Conservation (phyloP, 1,139 yeast genomes). For the Suhomyces taliae region DNA sequence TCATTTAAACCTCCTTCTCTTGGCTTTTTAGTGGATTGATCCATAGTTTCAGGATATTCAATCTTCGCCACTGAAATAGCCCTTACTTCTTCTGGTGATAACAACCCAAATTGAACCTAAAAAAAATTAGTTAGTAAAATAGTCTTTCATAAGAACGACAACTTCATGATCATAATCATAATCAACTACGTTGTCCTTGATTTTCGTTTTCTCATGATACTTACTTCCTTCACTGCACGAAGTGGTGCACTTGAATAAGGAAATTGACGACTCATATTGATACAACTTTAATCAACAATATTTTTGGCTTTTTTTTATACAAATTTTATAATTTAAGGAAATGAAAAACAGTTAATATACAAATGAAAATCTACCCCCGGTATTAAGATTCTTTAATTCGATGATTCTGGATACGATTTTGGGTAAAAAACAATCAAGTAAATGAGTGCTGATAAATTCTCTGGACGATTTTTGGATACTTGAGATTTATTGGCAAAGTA, state of each 20-base stretch:
- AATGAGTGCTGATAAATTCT: slow-evolving; percentile 24
- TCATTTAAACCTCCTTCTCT: slow-evolving; percentile 97
- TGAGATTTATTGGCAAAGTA: slow-evolving; percentile 5
- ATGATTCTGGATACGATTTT: neutral
- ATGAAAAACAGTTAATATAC: slow-evolving; percentile 8
- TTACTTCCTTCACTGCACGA: slow-evolving; percentile 90
- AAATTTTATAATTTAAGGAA: slow-evolving; percentile 8
- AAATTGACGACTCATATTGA: slow-evolving; percentile 56
- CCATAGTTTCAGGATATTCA: slow-evolving; percentile 98
- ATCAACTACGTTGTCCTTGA: neutral
- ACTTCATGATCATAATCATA: no score
- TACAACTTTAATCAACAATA: slow-evolving; percentile 7
- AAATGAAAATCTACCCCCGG: slow-evolving; percentile 9
- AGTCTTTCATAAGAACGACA: no score
- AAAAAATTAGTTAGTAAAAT: slow-evolving; percentile 15
- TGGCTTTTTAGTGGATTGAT: slow-evolving; percentile 91
- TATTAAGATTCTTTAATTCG: neutral
- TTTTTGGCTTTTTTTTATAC: slow-evolving; percentile 13
- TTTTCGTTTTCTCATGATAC: slow-evolving; percentile 17
- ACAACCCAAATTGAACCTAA: slow-evolving; percentile 90
- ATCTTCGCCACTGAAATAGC: slow-evolving; percentile 97
- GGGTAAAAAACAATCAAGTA: slow-evolving; percentile 22
- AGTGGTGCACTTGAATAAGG: slow-evolving; percentile 98
- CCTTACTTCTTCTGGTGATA: slow-evolving; percentile 96
- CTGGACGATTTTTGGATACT: slow-evolving; percentile 6